A percentile compares a stretch with the other conserved stretches of the same genome.
Evolutionary conservation across 495 filamentous ascomycete genomes (phyloP).

Genomic region (Pyronema domesticum): DNA sequence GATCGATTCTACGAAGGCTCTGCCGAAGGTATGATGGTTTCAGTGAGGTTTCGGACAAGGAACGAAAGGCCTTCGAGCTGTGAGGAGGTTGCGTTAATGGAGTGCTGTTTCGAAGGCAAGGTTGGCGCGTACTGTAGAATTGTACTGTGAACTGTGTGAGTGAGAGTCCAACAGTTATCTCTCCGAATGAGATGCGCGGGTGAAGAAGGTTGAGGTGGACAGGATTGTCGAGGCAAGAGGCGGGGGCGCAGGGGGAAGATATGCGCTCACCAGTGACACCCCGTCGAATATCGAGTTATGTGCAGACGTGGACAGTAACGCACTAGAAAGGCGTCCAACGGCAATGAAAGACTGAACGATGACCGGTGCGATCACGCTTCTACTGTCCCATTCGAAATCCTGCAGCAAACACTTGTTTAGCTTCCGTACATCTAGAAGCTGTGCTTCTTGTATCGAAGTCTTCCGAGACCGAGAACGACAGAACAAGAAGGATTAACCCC

Average conservation of each 20-base stretch:
- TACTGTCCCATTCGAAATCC: background rate
- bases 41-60: background rate
- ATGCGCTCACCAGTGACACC: conserved; percentile 2
- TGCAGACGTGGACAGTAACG: background rate
- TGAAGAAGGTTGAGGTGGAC: background rate
- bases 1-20: background rate
- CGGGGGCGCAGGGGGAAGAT: background rate
- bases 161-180: background rate
- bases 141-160: background rate
- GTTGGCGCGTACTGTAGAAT: background rate
- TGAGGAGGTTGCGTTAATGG: background rate
- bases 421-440: conserved; percentile 4
- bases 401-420: conserved; percentile 1
- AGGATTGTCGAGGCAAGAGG: background rate
- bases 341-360: background rate
- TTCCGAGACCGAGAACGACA: background rate
- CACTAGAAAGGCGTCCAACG: background rate
- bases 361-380: conserved; percentile 1
- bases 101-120: background rate
- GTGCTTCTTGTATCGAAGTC: background rate
- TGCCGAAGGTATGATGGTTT: background rate
- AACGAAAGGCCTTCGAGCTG: background rate
- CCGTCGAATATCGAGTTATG: background rate
- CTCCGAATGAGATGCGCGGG: background rate
- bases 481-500: background rate